Percentiles rank a stretch among this genome's conserved stretches.
Evolutionary conservation across 2,329 filamentous ascomycete genomes (phyloP).

Genomic region (Xylariaceae sp.): DNA sequence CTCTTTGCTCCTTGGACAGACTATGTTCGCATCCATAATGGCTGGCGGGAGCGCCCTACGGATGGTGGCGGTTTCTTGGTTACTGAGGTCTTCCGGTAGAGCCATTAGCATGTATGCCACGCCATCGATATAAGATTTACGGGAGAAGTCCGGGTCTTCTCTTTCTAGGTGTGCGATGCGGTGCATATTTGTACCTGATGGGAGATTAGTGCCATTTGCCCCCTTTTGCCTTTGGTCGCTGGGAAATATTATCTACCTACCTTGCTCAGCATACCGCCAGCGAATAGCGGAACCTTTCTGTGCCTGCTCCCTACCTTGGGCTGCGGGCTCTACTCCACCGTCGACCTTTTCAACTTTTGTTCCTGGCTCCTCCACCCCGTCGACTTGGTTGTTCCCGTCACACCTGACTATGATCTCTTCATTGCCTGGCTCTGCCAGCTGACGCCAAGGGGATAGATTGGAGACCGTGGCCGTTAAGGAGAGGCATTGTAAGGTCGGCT

Average conservation of each 20-base stretch:
- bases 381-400: constrained; percentile 10
- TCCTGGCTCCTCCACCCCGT: background rate
- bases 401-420: constrained; percentile 15
- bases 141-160: constrained; percentile 42
- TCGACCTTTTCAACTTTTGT: background rate
- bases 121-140: constrained; percentile 59
- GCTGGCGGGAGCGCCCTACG: constrained; percentile 44
- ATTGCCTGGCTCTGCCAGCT: constrained; percentile 1
- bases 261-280: constrained; percentile 30
- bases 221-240: background rate
- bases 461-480: constrained; percentile 35
- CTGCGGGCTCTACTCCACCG: background rate
- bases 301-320: background rate
- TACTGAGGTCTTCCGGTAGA: constrained; percentile 52
- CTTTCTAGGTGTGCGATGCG: constrained; percentile 31
- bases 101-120: constrained; percentile 59
- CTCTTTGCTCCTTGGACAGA: constrained; percentile 1
- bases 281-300: constrained; percentile 19
- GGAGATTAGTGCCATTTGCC: background rate
- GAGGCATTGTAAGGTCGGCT: constrained; percentile 47
- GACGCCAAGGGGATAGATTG: constrained; percentile 27
- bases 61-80: constrained; percentile 48
- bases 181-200: constrained; percentile 24
- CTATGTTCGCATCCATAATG: constrained; percentile 16
- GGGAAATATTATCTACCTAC: constrained; percentile 19